Percentiles rank a stretch among this genome's conserved stretches.
Evolutionary conservation across 495 filamentous ascomycete species (phyloP).

Genomic region (Podospora didyma): DNA sequence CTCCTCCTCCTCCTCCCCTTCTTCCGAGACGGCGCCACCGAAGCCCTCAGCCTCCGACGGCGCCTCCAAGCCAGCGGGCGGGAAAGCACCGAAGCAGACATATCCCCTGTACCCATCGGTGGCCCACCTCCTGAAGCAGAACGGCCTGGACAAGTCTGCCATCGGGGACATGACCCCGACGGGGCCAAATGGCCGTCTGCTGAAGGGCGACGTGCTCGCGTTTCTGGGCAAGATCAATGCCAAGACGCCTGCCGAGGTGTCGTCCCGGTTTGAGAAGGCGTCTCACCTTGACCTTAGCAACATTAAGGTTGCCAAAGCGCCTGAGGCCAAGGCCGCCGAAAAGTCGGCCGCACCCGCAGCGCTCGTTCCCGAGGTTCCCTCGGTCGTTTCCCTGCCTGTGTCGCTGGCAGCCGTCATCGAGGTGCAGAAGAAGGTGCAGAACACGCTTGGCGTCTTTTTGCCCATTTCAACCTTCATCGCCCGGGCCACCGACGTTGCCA

Average conservation of each 20-base stretch:
- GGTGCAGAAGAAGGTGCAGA: slow-evolving; percentile 73
- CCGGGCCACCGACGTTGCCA: slow-evolving; percentile 78
- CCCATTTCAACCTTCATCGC: slow-evolving; percentile 84
- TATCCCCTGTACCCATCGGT: slow-evolving; percentile 88
- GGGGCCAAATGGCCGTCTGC: slow-evolving; percentile 81
- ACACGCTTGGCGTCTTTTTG: slow-evolving; percentile 68
- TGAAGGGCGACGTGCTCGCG: slow-evolving; percentile 94
- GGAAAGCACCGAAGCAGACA: slow-evolving; percentile 59
- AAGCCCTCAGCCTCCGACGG: slow-evolving; percentile 28
- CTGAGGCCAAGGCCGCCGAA: slow-evolving; percentile 46
- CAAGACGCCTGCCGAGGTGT: slow-evolving; percentile 64
- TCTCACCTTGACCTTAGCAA: slow-evolving; percentile 88
- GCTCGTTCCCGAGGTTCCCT: slow-evolving; percentile 39
- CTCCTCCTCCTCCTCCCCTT: slow-evolving; percentile 24
- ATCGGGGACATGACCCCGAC: slow-evolving; percentile 77
- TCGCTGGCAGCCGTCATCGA: slow-evolving; percentile 72
- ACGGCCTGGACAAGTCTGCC: slow-evolving; percentile 67
- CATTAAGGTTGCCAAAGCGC: slow-evolving; percentile 72
- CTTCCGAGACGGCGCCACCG: neutral
- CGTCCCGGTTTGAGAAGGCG: slow-evolving; percentile 65
- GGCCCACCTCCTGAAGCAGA: slow-evolving; percentile 68
- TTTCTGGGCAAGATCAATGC: slow-evolving; percentile 74
- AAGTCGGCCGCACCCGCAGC: slow-evolving; percentile 42
- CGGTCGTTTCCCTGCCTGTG: slow-evolving; percentile 62
- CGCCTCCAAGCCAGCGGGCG: slow-evolving; percentile 30